Evolutionary conservation across 345 rosid genomes (phyloP), one percentile per base, ranked within the genome.

Genomic region (Firmiana major): DNA sequence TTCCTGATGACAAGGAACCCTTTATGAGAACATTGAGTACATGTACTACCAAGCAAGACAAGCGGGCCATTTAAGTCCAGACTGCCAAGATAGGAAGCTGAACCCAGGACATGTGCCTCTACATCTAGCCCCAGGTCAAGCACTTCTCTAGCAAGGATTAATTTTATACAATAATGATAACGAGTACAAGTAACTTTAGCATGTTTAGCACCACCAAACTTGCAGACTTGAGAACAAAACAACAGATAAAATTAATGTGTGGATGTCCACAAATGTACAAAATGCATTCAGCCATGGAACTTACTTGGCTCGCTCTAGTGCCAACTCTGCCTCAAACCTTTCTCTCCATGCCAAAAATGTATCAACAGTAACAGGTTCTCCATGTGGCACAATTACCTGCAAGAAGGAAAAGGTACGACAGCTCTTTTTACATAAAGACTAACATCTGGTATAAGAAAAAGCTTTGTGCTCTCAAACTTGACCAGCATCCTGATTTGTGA

Each of bases 341-440:
- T 93, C 99, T 80, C 99, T 91, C 99, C 99, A 93, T 3, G 89
- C 97, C 79, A 91, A 73, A 90, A 96, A 96, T 24, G 99, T 91
- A 71, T 94, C 97, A 77, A 92, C 79, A 6, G 98, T 93, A 75
- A 96, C 99, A 82, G 97, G 91, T 85, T 96, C 99, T 79, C 99
- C 99, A 87, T 93, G 99, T 49, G 99, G 99, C 59, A 96, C 78
- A 85, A 93, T 87, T 26, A 93, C 84, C 94, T 96, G 85, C 55
- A 69, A 69, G n/a, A 75, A 10, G 60, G 62, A 63, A 66, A 60
- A 64, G 10, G 21, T 17, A 36, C 0, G 7, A 53, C 9, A 59
- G 9, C 53, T 60, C 16, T 12, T 40, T 19, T 21, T 7, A 28
- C 36, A 6, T 45, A 42, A 43, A 43, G 16, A 40, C 76, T 63